phyloP scores from a whole-genome alignment of 345 rosid genomes.

The Linum lewisii region DNA sequence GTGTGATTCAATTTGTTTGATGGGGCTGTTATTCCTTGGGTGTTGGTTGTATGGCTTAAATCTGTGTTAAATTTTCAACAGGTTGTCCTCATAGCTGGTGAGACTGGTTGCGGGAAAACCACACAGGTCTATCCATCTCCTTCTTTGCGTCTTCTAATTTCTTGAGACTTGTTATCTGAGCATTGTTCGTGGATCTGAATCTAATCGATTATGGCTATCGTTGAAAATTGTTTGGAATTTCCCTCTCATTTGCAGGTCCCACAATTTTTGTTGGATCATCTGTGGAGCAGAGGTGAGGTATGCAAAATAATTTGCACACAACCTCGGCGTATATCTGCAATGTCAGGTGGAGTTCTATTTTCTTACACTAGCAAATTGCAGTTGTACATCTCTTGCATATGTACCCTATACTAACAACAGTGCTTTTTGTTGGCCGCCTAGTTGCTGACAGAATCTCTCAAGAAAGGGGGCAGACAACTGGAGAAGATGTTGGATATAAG shows the following conservation, averaged over 20 bases:
- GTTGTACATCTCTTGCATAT: slow-evolving; percentile 14
- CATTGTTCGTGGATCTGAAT: neutral
- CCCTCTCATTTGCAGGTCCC: slow-evolving; percentile 43
- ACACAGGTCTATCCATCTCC: slow-evolving; percentile 48
- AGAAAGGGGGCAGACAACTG: slow-evolving; percentile 79
- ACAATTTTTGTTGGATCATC: slow-evolving; percentile 68
- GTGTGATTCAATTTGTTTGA: slow-evolving; percentile 3
- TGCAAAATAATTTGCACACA: slow-evolving; percentile 93
- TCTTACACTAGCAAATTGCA: slow-evolving; percentile 8
- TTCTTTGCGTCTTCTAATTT: slow-evolving; percentile 9
- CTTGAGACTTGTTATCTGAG: neutral
- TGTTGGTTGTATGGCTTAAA: neutral
- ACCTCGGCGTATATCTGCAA: slow-evolving; percentile 96
- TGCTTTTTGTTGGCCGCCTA: slow-evolving; percentile 22
- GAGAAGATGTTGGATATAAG: slow-evolving; percentile 88
- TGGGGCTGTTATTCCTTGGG: neutral
- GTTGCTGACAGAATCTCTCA: slow-evolving; percentile 86
- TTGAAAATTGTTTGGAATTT: neutral
- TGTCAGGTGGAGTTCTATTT: slow-evolving; percentile 45
- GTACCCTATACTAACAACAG: slow-evolving; percentile 10
- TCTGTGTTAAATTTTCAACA: slow-evolving; percentile 16
- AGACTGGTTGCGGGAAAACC: slow-evolving; percentile 86
- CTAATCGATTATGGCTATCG: neutral
- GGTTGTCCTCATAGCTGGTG: slow-evolving; percentile 76
- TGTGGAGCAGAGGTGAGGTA: slow-evolving; percentile 62